Base-by-base conservation (phyloP, 352 stramenopile genomes). In the Ophiocytium majus region DNA sequence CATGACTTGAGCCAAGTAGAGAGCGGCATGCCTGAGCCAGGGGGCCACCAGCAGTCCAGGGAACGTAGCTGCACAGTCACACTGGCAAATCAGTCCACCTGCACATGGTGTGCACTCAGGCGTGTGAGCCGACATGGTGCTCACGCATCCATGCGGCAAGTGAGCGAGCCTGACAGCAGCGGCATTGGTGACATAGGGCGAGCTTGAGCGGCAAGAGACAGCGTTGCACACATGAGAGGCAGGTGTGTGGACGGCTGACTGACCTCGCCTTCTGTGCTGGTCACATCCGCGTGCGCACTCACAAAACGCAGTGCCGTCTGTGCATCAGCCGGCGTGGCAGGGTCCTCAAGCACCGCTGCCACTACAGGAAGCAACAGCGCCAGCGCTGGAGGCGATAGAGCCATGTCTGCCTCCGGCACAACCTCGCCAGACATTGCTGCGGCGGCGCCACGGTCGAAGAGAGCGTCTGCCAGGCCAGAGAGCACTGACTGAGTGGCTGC, bases 311-410 rank as follows among this genome's bases (percentile, higher is more conserved):
- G 31, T 9, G 75, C 75, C 17, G 50, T 36, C 75, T 81, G 75
- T 43, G 75, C 75, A 37, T 32, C 31, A 17, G 36, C 31, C 5
- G 75, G 75, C 31, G 1, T 37, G 19, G 75, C 34, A 28, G 75
- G 19, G 36, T 81, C 75, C 10, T 81, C 75, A 14, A 81, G 31
- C 31, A 81, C 36, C 32, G 75, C 75, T 17, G 1, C 31, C 31
- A 81, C 9, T 43, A 81, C 1, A 14, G 75, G 75, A 10, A 81
- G 36, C 50, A 81, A 10, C 36, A 81, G 31, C 50, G 75, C 31
- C 31, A 81, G 36, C 31, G 75, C 28, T 32, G 75, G 31, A 5
- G 75, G 10, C 10, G 19, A 34, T 9, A 81, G 75, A 31, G 75
- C 75, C 19, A 81, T 5, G 50, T 81, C 75, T 37, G 75, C 31